Evolutionary conservation across 1,284 basidiomycete genomes (phyloP).

Genomic region (Sporisorium iseilematis-ciliati): DNA sequence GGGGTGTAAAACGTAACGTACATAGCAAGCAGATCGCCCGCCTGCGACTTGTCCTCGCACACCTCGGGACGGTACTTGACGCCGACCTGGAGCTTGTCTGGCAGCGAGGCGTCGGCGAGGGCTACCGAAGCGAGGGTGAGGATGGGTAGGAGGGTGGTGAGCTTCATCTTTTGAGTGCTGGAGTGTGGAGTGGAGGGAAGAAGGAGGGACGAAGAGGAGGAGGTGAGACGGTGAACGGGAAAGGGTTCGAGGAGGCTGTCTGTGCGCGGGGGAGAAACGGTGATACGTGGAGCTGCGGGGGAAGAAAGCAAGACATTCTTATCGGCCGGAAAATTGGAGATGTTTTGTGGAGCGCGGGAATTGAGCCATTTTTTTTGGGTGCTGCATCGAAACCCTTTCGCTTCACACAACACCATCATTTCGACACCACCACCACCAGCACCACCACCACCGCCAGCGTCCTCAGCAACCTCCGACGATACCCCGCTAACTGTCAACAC

Average conservation of each 20-base stretch:
- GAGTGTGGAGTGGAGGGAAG: background rate
- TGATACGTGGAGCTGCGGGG: slow-evolving; percentile 43
- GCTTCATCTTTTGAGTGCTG: slow-evolving; percentile 17
- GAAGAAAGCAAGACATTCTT: slow-evolving; percentile 16
- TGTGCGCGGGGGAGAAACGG: slow-evolving; percentile 5
- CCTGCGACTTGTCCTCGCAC: slow-evolving; percentile 76
- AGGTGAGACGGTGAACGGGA: background rate
- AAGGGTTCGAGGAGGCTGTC: background rate
- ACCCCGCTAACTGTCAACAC: too few relatives aligned
- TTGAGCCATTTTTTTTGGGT: too few relatives aligned
- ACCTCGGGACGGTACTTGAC: slow-evolving; percentile 72
- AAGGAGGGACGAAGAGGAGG: slow-evolving; percentile 9
- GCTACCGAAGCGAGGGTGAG: slow-evolving; percentile 36
- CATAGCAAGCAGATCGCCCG: slow-evolving; percentile 79
- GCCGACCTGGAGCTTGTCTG: slow-evolving; percentile 61
- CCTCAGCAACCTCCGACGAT: too few relatives aligned
- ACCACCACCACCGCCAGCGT: too few relatives aligned
- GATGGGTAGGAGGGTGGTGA: slow-evolving; percentile 11
- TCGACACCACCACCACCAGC: too few relatives aligned
- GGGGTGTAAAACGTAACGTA: slow-evolving; percentile 2
- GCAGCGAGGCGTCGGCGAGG: slow-evolving; percentile 33
- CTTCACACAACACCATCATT: too few relatives aligned
- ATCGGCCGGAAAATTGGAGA: slow-evolving; percentile 47
- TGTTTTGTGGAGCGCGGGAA: too few relatives aligned
- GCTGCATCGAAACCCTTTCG: too few relatives aligned